Conservation (phyloP, 139 green algal species). For the Yamagishiella unicocca region DNA sequence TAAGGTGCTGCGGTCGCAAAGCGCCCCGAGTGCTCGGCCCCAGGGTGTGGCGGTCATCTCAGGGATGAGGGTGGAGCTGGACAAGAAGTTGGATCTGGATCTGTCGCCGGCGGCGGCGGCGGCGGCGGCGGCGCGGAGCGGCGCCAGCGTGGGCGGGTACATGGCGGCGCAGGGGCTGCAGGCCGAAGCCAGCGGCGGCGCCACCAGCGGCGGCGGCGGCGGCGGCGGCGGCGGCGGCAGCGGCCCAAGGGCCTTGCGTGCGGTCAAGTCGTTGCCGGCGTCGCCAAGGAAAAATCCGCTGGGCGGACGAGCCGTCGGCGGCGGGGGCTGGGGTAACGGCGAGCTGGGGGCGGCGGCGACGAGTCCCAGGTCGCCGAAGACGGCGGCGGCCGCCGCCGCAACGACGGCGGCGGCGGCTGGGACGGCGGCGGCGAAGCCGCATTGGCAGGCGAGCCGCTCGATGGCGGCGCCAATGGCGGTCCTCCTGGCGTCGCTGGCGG, state of each 20-base stretch:
- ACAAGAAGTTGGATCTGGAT: neutral
- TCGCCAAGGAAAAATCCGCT: conserved; percentile 10
- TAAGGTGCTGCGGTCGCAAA: neutral
- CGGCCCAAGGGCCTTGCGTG: neutral
- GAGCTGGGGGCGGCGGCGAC: neutral
- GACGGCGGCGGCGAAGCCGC: neutral
- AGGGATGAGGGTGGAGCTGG: neutral
- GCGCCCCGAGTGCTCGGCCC: neutral
- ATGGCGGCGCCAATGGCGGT: neutral
- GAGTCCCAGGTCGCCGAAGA: neutral
- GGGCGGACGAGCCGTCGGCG: neutral
- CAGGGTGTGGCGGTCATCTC: neutral
- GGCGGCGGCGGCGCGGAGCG: neutral
- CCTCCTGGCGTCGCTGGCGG: neutral
- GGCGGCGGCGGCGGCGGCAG: neutral
- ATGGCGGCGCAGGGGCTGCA: neutral
- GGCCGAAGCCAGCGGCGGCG: neutral
- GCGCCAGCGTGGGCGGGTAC: neutral
- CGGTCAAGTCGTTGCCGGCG: conserved; percentile 3
- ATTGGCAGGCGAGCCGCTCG: neutral
- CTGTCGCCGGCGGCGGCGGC: too few relatives aligned
- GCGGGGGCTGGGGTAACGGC: neutral
- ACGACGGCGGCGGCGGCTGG: neutral
- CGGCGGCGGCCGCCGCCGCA: neutral
- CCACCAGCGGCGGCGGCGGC: neutral